Conservation (phyloP, 768 basidiomycete genomes). For the Russula olivacea region DNA sequence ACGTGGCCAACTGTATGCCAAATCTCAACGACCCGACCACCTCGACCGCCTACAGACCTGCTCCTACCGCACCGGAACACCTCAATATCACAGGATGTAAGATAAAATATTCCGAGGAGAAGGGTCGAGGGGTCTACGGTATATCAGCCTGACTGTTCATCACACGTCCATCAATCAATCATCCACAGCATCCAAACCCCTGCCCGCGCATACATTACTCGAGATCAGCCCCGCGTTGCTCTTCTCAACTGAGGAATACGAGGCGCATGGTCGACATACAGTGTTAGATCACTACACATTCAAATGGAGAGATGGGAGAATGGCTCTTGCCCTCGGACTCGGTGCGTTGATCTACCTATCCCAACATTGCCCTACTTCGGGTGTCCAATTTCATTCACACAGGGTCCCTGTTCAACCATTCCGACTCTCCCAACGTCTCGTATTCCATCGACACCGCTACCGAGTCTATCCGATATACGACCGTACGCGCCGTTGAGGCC, state of each 20-base stretch:
- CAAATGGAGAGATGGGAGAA: constrained; percentile 63
- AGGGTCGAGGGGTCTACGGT: constrained; percentile 67
- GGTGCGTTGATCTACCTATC: constrained; percentile 5
- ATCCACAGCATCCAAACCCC: constrained; percentile 42
- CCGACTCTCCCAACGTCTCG: constrained; percentile 60
- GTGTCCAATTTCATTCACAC: not conserved
- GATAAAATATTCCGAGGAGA: constrained; percentile 41
- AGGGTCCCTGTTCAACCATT: constrained; percentile 85
- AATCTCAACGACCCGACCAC: constrained; percentile 17
- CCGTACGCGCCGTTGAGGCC: constrained; percentile 44
- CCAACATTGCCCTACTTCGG: not conserved
- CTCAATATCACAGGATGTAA: constrained; percentile 37
- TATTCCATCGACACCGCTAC: constrained; percentile 48
- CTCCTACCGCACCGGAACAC: constrained; percentile 4
- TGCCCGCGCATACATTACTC: constrained; percentile 59
- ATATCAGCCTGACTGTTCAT: constrained; percentile 16
- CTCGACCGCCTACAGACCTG: constrained; percentile 6
- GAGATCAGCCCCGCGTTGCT: constrained; percentile 86
- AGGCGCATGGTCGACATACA: constrained; percentile 54
- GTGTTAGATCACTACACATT: constrained; percentile 72
- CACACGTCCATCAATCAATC: not conserved
- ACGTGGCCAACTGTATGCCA: constrained; percentile 15
- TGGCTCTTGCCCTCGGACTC: constrained; percentile 54
- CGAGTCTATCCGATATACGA: constrained; percentile 59
- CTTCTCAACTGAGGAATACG: constrained; percentile 64